Conservation (phyloP, 1,284 basidiomycete species). For the Trametes polyzona region DNA sequence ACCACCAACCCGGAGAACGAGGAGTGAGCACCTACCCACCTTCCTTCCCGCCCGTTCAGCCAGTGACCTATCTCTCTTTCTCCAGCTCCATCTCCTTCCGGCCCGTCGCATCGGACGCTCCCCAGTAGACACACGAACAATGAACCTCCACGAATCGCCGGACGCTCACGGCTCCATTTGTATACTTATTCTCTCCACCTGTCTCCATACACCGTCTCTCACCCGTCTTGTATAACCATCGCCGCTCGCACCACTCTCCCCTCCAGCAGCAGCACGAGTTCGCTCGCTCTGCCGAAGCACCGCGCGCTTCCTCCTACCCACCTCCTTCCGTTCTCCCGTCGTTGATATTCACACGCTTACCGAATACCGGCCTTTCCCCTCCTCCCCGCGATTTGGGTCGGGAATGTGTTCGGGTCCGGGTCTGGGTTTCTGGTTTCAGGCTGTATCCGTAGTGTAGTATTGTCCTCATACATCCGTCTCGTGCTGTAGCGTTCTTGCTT, state of each 20-base stretch:
- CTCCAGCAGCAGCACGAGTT: too few species aligned
- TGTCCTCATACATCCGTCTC: background rate
- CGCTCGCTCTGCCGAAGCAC: background rate
- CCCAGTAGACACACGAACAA: constrained; percentile 21
- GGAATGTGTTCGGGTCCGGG: too few species aligned
- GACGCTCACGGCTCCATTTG: constrained; percentile 13
- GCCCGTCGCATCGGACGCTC: constrained; percentile 7
- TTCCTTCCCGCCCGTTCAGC: background rate
- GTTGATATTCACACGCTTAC: constrained; percentile 18
- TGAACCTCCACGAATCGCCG: constrained; percentile 8
- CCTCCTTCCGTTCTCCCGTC: background rate
- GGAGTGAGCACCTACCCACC: background rate
- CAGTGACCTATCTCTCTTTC: background rate
- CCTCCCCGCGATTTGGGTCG: too few species aligned
- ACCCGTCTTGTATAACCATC: constrained; percentile 13
- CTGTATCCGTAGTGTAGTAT: constrained; percentile 22
- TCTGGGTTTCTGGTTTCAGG: constrained; percentile 10
- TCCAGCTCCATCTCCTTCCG: background rate
- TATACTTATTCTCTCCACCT: constrained; percentile 11
- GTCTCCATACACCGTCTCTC: constrained; percentile 17
- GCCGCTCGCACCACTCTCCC: constrained; percentile 5
- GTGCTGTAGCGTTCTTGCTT: background rate
- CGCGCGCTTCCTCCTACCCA: background rate
- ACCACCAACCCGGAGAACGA: constrained; percentile 4
- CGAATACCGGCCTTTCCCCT: too few species aligned